Base-by-base conservation (phyloP, 176 grass and related monocot genomes). In the Carex kokanica region DNA sequence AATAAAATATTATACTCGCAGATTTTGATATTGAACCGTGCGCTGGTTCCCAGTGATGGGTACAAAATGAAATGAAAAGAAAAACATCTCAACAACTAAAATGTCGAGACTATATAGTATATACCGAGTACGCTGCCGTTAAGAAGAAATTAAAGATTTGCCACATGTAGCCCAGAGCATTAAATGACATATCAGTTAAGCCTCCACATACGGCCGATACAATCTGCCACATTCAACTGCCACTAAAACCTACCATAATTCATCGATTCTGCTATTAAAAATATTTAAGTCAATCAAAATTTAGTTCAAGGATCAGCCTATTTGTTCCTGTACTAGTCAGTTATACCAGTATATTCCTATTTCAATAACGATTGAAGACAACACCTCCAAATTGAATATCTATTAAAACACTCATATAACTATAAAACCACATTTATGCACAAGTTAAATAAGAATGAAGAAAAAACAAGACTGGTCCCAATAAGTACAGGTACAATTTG, bases 161-260 rank as follows among this genome's bases (percentile, higher is more conserved):
- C 29, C 29, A 31, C 29, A 2, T 2, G 29, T 31, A 31, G 29
- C 29, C 29, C 29, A 31, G 29, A 31, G 29, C 29, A 31, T 31
- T 31, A 31, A 31, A 31, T 31, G 29, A 31, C 29, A 31, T 0
- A 31, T 31, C 2, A 2, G 2, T 31, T 31, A 31, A 1, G 29
- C 29, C 29, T 31, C 29, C 29, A 31, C 29, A 31, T 31, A 31
- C 29, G 2, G 29, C 29, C 2, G 29, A 31, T 31, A 88, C 31
- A 85, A 98, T 81, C 92, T 98, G 88, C 81, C 15, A 77, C 13
- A 77, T 31, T 23, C 73, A 77, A 77, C 49, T 55, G 12, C 3
- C 49, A 77, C 29, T 4, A 84, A 86, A 56, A 0, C 41, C 3
- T 14, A 84, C 20, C 27, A 29, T 75, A 75, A 54, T 75, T 29